phyloP scores from a whole-genome alignment of 1,139 yeast species.

The Nadsonia starkeyi-henricii region DNA sequence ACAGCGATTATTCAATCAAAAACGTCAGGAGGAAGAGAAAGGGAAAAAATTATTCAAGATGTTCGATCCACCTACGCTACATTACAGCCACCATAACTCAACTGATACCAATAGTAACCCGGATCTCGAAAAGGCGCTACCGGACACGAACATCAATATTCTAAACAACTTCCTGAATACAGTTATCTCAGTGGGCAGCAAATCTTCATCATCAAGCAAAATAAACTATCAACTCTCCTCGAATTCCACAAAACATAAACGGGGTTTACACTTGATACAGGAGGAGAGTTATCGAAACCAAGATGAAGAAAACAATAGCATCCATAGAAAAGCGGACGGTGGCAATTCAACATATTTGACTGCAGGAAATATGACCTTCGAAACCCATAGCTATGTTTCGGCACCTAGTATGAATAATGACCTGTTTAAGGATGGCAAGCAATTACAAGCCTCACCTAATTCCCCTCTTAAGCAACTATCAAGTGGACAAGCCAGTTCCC shows the following conservation, averaged over 20 bases:
- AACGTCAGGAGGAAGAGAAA: background rate
- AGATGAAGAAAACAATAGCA: background rate
- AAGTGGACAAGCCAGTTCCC: background rate
- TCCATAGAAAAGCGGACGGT: background rate
- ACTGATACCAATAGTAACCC: background rate
- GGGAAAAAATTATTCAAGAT: background rate
- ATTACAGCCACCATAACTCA: background rate
- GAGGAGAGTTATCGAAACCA: background rate
- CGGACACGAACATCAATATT: background rate
- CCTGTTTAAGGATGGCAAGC: too few relatives aligned
- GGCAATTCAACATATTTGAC: background rate
- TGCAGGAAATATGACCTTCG: background rate
- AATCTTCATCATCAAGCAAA: background rate
- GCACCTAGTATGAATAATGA: background rate
- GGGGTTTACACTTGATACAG: background rate
- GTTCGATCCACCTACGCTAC: background rate
- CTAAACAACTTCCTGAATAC: background rate
- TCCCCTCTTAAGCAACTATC: background rate
- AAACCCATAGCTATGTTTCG: background rate
- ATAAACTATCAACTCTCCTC: background rate
- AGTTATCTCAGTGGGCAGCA: background rate
- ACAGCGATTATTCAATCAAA: background rate
- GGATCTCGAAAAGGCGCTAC: background rate
- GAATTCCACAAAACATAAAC: background rate
- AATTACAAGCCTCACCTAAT: background rate